These are phyloP conservation scores for Globisporangium perplexum DNA, from an alignment of 352 stramenopile species.

Conservation along the genomic window DNA sequence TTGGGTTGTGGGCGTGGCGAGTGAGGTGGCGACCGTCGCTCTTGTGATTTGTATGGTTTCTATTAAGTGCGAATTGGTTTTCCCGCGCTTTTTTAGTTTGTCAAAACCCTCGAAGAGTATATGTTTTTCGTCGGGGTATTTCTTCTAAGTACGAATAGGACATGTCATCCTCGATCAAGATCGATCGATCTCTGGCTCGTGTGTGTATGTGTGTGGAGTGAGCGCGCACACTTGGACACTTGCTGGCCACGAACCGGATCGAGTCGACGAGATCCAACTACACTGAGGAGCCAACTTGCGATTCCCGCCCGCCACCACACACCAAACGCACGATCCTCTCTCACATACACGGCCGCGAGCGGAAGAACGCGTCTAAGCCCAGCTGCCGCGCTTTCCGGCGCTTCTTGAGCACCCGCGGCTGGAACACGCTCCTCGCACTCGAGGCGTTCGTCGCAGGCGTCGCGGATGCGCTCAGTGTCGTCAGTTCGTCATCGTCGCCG, in stretches of 20 bases:
- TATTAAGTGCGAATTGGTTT: not conserved
- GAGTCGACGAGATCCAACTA: not conserved
- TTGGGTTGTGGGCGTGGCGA: not conserved
- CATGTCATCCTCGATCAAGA: too few species aligned
- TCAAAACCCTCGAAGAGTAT: too few species aligned
- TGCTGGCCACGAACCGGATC: too few species aligned
- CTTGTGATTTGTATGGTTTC: not conserved
- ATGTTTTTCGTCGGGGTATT: too few species aligned
- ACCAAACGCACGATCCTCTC: not conserved
- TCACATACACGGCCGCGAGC: constrained; percentile 8
- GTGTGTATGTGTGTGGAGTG: too few species aligned
- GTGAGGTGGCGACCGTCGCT: not conserved
- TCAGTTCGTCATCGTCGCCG: not conserved
- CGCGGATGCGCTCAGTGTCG: not conserved
- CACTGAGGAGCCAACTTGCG: not conserved
- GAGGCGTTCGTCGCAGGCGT: not conserved
- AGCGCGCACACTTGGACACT: too few species aligned
- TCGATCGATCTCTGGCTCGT: too few species aligned
- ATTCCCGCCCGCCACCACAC: not conserved
- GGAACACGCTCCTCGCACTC: constrained; percentile 4
- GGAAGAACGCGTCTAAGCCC: constrained; percentile 11
- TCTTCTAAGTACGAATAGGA: too few species aligned
- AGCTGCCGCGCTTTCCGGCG: constrained; percentile 12
- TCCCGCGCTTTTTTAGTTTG: too few species aligned
- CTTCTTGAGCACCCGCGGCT: constrained; percentile 13